phyloP scores from a whole-genome alignment of 345 rosid genomes.

The Linum usitatissimum region DNA sequence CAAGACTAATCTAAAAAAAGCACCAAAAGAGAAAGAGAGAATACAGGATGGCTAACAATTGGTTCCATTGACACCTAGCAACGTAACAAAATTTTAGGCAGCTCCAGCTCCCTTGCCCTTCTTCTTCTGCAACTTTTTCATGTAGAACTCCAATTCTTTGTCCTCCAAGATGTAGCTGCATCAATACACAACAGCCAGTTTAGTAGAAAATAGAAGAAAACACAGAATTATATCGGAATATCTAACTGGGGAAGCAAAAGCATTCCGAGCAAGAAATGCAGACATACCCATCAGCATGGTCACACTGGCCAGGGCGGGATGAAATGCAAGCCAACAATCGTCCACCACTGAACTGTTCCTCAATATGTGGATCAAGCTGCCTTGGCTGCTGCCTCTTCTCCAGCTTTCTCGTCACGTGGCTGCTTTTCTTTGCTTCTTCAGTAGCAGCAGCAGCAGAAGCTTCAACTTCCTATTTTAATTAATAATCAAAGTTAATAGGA shows the following conservation, averaged over 20 bases:
- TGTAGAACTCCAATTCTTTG: conserved; percentile 9
- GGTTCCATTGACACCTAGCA: background rate
- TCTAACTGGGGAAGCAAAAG: background rate
- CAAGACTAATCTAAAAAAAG: background rate
- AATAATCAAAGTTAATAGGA: background rate
- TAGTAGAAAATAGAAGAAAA: background rate
- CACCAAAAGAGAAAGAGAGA: too few species aligned
- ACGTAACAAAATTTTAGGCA: conserved; percentile 1
- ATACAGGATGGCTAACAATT: background rate
- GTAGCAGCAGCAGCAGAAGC: background rate
- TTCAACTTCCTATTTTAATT: conserved; percentile 4
- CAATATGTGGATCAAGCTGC: conserved; percentile 4
- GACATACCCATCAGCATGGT: conserved; percentile 7
- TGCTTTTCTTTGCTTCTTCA: conserved; percentile 7
- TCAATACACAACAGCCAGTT: background rate
- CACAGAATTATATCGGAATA: background rate
- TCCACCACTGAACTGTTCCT: conserved; percentile 7
- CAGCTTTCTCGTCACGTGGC: background rate
- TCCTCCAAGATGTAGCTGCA: conserved; percentile 8
- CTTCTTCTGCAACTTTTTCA: conserved; percentile 10
- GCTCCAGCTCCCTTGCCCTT: conserved; percentile 9
- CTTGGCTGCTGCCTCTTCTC: conserved; percentile 4
- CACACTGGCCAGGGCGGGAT: conserved; percentile 10
- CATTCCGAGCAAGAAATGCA: too few species aligned
- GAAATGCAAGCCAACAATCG: conserved; percentile 4